Evolutionary conservation across 192 early-diverging fungal species (phyloP), one percentile per base, ranked within the genome.

Genomic region (Gigaspora rosea): DNA sequence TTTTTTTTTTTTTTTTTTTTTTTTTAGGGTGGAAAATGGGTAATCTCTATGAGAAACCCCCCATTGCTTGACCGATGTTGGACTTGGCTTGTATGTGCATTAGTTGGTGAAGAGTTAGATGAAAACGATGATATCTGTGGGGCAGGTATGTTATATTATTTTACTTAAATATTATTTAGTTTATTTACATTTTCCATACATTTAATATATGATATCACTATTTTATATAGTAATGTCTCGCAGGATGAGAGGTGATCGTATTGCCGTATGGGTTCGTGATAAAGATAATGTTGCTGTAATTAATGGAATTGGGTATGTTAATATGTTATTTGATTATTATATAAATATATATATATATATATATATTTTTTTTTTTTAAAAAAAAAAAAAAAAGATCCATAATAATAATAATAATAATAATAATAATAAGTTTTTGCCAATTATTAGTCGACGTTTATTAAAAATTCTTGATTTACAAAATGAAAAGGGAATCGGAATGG

Each of bases 251-350:
- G 83, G 78, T 6, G 83, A 84, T 27, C 71, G 83, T 46, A 49
- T 84, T 32, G 83, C 83, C 11, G 83, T 84, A 9, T 84, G 83
- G 83, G 80, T 84, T 1, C 71, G 83, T 47, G 83, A 84, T 51
- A 82, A 78, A 57, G 83, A 84, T 10, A 82, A 84, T 56, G 80
- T 84, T 12, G 58, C 75, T 35, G 80, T 80, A 8, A 80, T 84
- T 51, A 82, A 84, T 78, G 83, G 83, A 58, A 82, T 84, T 64
- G 83, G 83, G 83, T 84, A 84, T 41, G 41, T 41, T 7, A 41
- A 41, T 41, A 32, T 27, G 80, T 47, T 46, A 32, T 51, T 56
- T 59, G 12, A 49, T 4, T 2, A 16, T 27, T 20, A 8, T 22
- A n/a, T n/a, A n/a, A n/a, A n/a, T n/a, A n/a, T n/a, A n/a, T 66